Base-by-base conservation (phyloP, 371 early-diverging fungal species). In the Mortierella sp. region DNA sequence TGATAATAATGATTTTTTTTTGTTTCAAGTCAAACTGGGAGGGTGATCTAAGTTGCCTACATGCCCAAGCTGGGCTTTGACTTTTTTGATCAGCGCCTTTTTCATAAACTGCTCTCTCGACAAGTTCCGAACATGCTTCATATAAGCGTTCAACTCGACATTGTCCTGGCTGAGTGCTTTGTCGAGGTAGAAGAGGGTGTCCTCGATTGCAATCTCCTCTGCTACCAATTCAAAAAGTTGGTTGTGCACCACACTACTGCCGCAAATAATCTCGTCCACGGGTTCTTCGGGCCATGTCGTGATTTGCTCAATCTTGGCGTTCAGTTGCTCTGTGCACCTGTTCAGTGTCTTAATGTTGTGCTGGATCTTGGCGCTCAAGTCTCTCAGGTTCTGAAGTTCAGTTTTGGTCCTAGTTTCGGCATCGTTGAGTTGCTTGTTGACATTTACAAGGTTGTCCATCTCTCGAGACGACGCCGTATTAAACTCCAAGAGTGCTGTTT, bases 81-180 rank as follows among this genome's bases (percentile, higher is more conserved):
- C 92, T 89, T 97, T 97, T 70, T 93, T 91, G 11, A 96, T 92
- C 77, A 97, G 89, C 3, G 97, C 97, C 72, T 96, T 91, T 68
- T 95, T 95, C 94, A 96, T 91, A 81, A 97, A 97, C 83, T 97
- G 97, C 77, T 97, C 96, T 78, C 96, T 90, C 0, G 97, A 94
- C 34, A 97, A 90, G 55, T 90, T 91, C 19, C 97, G 93, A 55
- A 96, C 92, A 81, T 92, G 91, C 95, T 95, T 95, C 92, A 96
- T 93, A 79, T 95, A 96, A 2, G 92, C 90, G 42, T 84, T 88
- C 45, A 94, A 77, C 58, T 96, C 92, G 70, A 95, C 91, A 72
- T 90, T 88, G 70, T 94, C 96, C 45, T 92, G 90, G 79, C 92
- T 94, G 48, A 97, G 85, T 13, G 97, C 97, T 84, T 94, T 92